These are phyloP conservation scores for Chlorophyllum brunneum DNA, from an alignment of 768 basidiomycete genomes.

Conservation along the genomic window DNA sequence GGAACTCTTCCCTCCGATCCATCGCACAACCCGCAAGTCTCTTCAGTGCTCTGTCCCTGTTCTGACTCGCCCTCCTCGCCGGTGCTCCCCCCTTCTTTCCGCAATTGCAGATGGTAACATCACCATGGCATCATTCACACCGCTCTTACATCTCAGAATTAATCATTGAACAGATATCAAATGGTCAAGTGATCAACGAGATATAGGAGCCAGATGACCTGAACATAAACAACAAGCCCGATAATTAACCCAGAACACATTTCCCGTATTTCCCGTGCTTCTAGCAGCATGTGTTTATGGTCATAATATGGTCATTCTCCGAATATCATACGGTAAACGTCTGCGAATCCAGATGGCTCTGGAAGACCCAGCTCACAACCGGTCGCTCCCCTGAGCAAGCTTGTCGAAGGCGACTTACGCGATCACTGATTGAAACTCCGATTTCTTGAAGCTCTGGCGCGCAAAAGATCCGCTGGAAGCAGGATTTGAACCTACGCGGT, in stretches of 20 bases:
- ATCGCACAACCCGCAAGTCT: too few species aligned
- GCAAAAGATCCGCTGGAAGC: constrained; percentile 79
- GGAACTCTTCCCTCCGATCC: too few species aligned
- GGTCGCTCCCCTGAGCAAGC: neutral
- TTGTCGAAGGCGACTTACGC: too few species aligned
- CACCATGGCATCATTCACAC: constrained; percentile 1
- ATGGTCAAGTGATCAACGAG: neutral
- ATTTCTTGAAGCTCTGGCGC: too few species aligned
- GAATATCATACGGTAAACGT: neutral
- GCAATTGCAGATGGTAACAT: neutral
- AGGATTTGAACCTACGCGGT: constrained; percentile 92
- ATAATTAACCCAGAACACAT: too few species aligned
- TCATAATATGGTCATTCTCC: too few species aligned
- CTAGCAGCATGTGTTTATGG: too few species aligned
- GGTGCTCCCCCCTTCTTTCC: neutral
- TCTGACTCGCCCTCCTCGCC: neutral
- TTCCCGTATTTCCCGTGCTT: too few species aligned
- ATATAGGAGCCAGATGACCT: neutral
- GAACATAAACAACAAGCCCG: neutral
- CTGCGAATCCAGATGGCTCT: too few species aligned
- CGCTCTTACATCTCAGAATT: neutral
- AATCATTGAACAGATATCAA: neutral
- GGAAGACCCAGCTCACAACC: too few species aligned
- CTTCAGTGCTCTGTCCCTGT: too few species aligned
- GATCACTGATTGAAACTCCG: too few species aligned